These are phyloP conservation scores for Lentinula edodes DNA, from an alignment of 768 basidiomycete species.

Conservation along the genomic window DNA sequence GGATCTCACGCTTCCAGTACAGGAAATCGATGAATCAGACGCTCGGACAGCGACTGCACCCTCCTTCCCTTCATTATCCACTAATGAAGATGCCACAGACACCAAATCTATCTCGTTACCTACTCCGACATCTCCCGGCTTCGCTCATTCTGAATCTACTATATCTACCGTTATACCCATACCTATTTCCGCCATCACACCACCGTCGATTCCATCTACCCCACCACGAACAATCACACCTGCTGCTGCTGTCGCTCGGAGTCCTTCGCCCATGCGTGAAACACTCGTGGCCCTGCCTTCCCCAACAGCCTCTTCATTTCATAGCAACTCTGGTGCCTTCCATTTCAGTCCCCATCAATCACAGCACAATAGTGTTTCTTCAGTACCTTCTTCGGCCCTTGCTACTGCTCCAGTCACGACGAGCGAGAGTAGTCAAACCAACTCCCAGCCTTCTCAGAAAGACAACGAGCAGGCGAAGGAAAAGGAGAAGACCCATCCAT, in stretches of 20 bases:
- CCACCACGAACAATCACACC: not conserved
- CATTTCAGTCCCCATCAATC: slow-evolving; percentile 17
- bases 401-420: slow-evolving; percentile 6
- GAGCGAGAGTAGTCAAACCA: not conserved
- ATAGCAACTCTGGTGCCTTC: slow-evolving; percentile 5
- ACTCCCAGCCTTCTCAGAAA: not conserved
- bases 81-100: not conserved
- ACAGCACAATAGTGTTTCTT: slow-evolving; percentile 37
- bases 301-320: slow-evolving; percentile 18
- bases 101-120: slow-evolving; percentile 17
- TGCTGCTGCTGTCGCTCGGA: not conserved
- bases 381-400: slow-evolving; percentile 15
- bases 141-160: not conserved
- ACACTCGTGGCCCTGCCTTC: slow-evolving; percentile 19
- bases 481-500: slow-evolving; percentile 35
- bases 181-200: slow-evolving; percentile 22
- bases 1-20: slow-evolving; percentile 10
- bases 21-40: slow-evolving; percentile 17
- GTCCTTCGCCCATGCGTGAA: slow-evolving; percentile 22
- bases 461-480: not conserved
- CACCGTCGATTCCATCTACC: slow-evolving; percentile 9
- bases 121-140: slow-evolving; percentile 19
- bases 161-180: slow-evolving; percentile 10
- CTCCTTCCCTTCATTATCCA: slow-evolving; percentile 18
- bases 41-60: slow-evolving; percentile 32